Evolutionary conservation across 768 basidiomycete genomes (phyloP), one percentile per base, ranked within the genome.

Genomic region (Boletales sp.): DNA sequence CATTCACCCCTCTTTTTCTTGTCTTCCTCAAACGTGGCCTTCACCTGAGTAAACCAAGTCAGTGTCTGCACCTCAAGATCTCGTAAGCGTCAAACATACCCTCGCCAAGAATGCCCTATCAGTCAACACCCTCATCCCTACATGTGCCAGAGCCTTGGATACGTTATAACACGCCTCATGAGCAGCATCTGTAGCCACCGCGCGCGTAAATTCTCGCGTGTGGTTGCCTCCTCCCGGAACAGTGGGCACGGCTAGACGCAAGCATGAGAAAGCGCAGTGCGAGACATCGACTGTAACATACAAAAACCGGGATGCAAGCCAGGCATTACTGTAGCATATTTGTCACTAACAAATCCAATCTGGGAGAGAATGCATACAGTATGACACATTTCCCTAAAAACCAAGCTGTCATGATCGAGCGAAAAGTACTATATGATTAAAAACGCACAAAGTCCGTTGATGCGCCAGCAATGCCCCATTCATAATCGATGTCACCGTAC

Each of bases 401-500:
- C 48, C 19, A 8, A 34, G 35, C 18, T 24, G 15, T 50, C 41
- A 51, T 4, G 10, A 43, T 30, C 17, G 11, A 35, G 8, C 21
- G 18, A 31, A 9, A n/a, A 38, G 24, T 13, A 11, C 10, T 19
- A 43, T 31, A 31, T 1, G 35, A 40, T 12, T n/a, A 7, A 11
- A 34, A 10, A 69, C 85, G 70, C 57, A 90, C 89, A 53, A 92
- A 92, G 64, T 91, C 89, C 1, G 89, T 91, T 10, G 87, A 90
- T 5, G 86, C 89, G 46, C 78, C 74, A n/a, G 70, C 67, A 56
- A 84, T 84, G 34, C 87, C 83, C 74, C 79, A 82, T 52, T 76
- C 75, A 54, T 82, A 78, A 60, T 84, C 81, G 42, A 85, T 71
- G 6, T 68, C 65, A 0, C 84, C 86, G 48, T 81, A 85, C 52